Evolutionary conservation across 108 stramenopile genomes (phyloP), one percentile per base, ranked within the genome.

Genomic region (Nitzschia palea): DNA sequence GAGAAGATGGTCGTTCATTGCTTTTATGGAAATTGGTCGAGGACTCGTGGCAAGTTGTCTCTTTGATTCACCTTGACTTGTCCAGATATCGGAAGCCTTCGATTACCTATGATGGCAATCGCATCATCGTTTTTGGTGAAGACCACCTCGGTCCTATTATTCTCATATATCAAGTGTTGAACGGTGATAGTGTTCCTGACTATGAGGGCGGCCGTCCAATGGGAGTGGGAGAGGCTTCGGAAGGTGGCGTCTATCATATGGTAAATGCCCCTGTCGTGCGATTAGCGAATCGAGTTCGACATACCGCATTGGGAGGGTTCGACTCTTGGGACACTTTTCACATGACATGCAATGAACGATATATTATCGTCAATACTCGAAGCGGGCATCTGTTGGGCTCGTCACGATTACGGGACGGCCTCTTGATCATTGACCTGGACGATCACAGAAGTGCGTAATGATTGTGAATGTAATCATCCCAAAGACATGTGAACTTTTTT

Each of bases 291-390:
- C 69, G 77, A 2, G 77, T 90, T 35, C 79, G 88, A 3, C 85
- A 86, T 64, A 79, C 64, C n/a, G 86, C 79, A 17, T 57, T 87
- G 15, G 85, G 83, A 4, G 83, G 84, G 17, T 54, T 88, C 5
- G 75, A 82, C 40, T 68, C 73, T 29, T 73, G 76, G 55, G 88
- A 89, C 61, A 65, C 63, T 2, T 60, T 85, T 33, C 68, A 80
- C 22, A 61, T 85, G 79, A 76, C 88, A 15, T 73, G 72, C 34
- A 89, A 89, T 47, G 88, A 89, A 60, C 71, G 84, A 55, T 86
- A 73, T 43, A 29, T 89, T 2, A 68, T 89, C n/a, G 76, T 89
- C 31, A 86, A 86, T 45, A 89, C 88, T 31, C 81, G 82, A 48
- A 76, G 68, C 10, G 88, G 88, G 9, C 81, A 88, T 45, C 57